phyloP scores from a whole-genome alignment of 805 yeast species.

The Teunomyces aglyptinius region DNA sequence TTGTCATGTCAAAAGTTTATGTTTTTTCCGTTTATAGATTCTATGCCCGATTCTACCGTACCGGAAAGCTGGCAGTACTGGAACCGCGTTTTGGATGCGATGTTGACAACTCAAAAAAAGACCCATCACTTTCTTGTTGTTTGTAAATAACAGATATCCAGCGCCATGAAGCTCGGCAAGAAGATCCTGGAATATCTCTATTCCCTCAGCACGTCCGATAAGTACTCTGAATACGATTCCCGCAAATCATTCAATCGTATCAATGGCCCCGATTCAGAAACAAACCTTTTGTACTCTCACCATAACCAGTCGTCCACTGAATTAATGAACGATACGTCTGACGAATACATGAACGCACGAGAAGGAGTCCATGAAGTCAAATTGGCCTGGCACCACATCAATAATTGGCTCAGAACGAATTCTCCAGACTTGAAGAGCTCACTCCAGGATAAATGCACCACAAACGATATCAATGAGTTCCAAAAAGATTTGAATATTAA shows the following conservation, averaged over 20 bases:
- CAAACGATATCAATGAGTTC: conserved; percentile 74
- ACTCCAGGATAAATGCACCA: conserved; percentile 74
- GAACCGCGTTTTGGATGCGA: neutral
- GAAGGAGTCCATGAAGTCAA: conserved; percentile 75
- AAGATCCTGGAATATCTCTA: conserved; percentile 59
- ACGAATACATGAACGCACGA: conserved; percentile 28
- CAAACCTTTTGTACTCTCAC: conserved; percentile 27
- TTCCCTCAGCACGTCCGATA: conserved; percentile 63
- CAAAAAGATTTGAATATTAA: conserved; percentile 75
- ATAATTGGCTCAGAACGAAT: conserved; percentile 74
- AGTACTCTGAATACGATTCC: conserved; percentile 65
- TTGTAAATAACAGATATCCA: neutral
- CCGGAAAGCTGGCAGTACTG: neutral
- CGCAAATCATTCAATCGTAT: conserved; percentile 43
- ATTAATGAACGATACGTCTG: conserved; percentile 25
- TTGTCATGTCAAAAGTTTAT: neutral
- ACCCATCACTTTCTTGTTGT: neutral
- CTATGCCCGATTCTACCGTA: neutral
- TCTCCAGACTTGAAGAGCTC: conserved; percentile 82
- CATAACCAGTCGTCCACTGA: conserved; percentile 25
- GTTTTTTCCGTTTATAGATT: neutral
- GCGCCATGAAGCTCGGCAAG: conserved; percentile 27
- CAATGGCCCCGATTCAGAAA: conserved; percentile 40
- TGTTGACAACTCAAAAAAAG: neutral
- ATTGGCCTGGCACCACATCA: conserved; percentile 87